Conservation (phyloP, 1,139 yeast genomes). For the Maudiozyma humilis region DNA sequence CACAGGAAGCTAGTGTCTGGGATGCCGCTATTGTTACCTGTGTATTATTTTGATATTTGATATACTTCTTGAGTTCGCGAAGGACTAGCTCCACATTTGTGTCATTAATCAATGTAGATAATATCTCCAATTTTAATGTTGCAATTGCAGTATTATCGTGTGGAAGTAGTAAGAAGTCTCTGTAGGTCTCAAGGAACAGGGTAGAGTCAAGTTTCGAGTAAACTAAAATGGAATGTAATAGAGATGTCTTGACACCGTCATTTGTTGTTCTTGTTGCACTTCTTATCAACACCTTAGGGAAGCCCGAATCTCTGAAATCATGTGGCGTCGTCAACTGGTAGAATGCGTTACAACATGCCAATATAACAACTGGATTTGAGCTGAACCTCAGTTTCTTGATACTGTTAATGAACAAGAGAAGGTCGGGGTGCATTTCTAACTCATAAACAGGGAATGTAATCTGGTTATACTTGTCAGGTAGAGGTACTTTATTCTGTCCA, state of each 20-base stretch:
- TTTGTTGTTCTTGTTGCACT: slow-evolving; percentile 28
- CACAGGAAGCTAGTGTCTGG: slow-evolving; percentile 49
- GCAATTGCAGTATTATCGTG: slow-evolving; percentile 44
- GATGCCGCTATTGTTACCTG: slow-evolving; percentile 47
- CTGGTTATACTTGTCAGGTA: slow-evolving; percentile 38
- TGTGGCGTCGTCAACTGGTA: slow-evolving; percentile 47
- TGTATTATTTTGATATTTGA: slow-evolving; percentile 36
- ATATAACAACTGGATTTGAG: slow-evolving; percentile 51
- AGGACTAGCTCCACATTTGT: slow-evolving; percentile 46
- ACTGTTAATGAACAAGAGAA: slow-evolving; percentile 44
- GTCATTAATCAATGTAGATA: slow-evolving; percentile 50
- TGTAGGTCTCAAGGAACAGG: slow-evolving; percentile 41
- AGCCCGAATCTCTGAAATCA: slow-evolving; percentile 40
- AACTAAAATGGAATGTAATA: slow-evolving; percentile 38
- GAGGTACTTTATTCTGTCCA: slow-evolving; percentile 28
- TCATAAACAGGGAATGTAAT: slow-evolving; percentile 36
- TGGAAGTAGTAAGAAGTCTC: slow-evolving; percentile 53
- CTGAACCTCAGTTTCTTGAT: slow-evolving; percentile 41
- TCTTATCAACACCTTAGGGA: slow-evolving; percentile 46
- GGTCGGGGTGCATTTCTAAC: slow-evolving; percentile 46
- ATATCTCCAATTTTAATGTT: slow-evolving; percentile 51
- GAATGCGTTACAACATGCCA: slow-evolving; percentile 53
- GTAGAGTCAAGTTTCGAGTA: slow-evolving; percentile 38
- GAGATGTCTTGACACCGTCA: slow-evolving; percentile 34
- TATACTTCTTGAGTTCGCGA: slow-evolving; percentile 62